phyloP scores from a whole-genome alignment of 2,329 filamentous ascomycete species.

The Thielaviopsis populi region DNA sequence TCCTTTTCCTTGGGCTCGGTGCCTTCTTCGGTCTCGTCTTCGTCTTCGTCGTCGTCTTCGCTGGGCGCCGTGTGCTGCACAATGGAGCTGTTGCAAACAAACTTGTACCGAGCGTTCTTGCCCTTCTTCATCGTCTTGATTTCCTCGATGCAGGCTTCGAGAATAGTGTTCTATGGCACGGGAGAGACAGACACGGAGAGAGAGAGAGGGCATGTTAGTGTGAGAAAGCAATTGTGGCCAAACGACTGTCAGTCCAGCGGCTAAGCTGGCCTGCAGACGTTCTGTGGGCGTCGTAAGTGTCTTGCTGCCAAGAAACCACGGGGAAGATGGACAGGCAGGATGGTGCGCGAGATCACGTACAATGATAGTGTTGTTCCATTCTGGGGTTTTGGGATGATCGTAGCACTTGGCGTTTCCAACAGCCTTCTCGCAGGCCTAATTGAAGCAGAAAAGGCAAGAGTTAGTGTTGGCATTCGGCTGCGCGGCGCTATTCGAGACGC shows the following conservation, averaged over 20 bases:
- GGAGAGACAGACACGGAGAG: background rate
- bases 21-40: constrained; percentile 38
- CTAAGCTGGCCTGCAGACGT: background rate
- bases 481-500: background rate
- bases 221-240: background rate
- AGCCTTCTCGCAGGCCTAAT: constrained; percentile 66
- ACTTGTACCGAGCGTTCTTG: constrained; percentile 60
- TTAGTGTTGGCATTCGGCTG: background rate
- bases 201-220: background rate
- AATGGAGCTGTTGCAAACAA: constrained; percentile 94
- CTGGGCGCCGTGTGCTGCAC: constrained; percentile 78
- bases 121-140: constrained; percentile 31
- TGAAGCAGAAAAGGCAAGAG: background rate
- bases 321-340: background rate
- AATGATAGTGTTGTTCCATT: constrained; percentile 89
- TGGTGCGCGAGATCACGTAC: constrained; percentile 36
- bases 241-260: background rate
- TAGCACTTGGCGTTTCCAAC: constrained; percentile 64
- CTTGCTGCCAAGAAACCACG: background rate
- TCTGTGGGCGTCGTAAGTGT: background rate
- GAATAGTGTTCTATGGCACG: constrained; percentile 49
- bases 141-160: constrained; percentile 63
- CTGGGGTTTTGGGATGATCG: constrained; percentile 68
- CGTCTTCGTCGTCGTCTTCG: constrained; percentile 35
- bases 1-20: constrained; percentile 40